These are phyloP conservation scores for Scheffersomyces segobiensis DNA, from an alignment of 1,139 yeast species.

Conservation along the genomic window DNA sequence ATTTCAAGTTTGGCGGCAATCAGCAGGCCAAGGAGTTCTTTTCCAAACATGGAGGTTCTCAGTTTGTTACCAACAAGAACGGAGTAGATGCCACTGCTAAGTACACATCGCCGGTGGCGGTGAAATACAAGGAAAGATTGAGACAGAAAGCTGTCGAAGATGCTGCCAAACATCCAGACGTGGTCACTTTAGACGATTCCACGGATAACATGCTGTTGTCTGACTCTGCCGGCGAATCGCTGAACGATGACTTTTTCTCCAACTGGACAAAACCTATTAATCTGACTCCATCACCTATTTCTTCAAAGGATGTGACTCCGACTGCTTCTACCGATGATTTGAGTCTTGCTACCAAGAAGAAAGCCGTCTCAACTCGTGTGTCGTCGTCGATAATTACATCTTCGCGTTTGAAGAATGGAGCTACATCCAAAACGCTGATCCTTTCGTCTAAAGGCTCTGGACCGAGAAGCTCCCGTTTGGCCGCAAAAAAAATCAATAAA, in stretches of 20 bases:
- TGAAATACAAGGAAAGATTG: conserved; percentile 75
- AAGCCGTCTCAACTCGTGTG: conserved; percentile 20
- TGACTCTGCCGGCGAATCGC: conserved; percentile 34
- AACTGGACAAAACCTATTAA: conserved; percentile 81
- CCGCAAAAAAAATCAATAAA: conserved; percentile 51
- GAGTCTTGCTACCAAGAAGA: conserved; percentile 18
- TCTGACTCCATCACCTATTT: conserved; percentile 55
- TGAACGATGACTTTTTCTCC: conserved; percentile 85
- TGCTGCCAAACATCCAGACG: conserved; percentile 65
- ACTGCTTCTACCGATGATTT: conserved; percentile 41
- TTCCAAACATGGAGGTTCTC: conserved; percentile 80
- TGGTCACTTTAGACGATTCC: conserved; percentile 59
- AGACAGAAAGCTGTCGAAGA: conserved; percentile 69
- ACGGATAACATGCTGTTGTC: conserved; percentile 34
- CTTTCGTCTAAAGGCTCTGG: conserved; percentile 44
- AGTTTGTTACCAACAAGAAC: conserved; percentile 48
- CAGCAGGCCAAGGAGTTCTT: conserved; percentile 81
- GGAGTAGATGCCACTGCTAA: conserved; percentile 70
- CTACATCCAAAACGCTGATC: conserved; percentile 37
- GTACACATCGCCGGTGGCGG: conserved; percentile 78
- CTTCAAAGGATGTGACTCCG: conserved; percentile 53
- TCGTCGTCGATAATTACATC: conserved; percentile 27
- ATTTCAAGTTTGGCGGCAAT: conserved; percentile 93
- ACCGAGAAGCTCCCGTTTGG: conserved; percentile 57
- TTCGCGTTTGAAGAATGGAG: conserved; percentile 17